Percentiles rank a stretch among this genome's conserved stretches.
Conservation (phyloP, 352 stramenopile genomes). For the Globisporangium splendens region DNA sequence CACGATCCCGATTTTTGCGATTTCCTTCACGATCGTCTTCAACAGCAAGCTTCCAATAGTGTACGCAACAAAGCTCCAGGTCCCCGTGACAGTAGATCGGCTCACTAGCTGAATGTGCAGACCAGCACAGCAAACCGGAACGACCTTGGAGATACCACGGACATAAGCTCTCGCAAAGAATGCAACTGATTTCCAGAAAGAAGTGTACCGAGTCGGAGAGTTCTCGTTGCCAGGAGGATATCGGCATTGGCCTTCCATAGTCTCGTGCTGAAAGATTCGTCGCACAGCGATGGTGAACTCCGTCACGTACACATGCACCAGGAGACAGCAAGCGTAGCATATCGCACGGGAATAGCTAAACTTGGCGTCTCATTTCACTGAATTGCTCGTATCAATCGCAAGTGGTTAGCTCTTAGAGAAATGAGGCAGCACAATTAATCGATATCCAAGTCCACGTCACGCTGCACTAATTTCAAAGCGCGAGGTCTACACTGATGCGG, state of each 20-base stretch:
- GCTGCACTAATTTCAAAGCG: background rate
- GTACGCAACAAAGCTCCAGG: conserved; percentile 1
- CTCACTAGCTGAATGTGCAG: conserved; percentile 5
- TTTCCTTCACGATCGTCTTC: conserved; percentile 7
- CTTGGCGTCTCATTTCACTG: too few species aligned
- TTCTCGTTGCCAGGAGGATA: background rate
- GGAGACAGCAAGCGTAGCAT: conserved; percentile 6
- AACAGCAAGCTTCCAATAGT: conserved; percentile 6
- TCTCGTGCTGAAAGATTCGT: conserved; percentile 4
- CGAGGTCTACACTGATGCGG: background rate
- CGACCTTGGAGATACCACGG: background rate
- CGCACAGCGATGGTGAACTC: conserved; percentile 1
- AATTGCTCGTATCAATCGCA: too few species aligned
- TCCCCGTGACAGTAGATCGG: background rate
- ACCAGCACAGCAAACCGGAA: background rate
- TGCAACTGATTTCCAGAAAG: background rate
- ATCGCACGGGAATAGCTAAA: too few species aligned
- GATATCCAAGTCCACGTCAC: background rate
- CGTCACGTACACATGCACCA: conserved; percentile 7
- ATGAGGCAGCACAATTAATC: background rate
- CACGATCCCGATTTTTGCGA: conserved; percentile 4
- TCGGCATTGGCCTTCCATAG: background rate
- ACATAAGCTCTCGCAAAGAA: background rate
- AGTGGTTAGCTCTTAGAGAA: too few species aligned
- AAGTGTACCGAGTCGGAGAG: background rate